Evolutionary conservation across 1,284 basidiomycete species (phyloP), one percentile per base, ranked within the genome.

Genomic region (Heterobasidion parviporum): DNA sequence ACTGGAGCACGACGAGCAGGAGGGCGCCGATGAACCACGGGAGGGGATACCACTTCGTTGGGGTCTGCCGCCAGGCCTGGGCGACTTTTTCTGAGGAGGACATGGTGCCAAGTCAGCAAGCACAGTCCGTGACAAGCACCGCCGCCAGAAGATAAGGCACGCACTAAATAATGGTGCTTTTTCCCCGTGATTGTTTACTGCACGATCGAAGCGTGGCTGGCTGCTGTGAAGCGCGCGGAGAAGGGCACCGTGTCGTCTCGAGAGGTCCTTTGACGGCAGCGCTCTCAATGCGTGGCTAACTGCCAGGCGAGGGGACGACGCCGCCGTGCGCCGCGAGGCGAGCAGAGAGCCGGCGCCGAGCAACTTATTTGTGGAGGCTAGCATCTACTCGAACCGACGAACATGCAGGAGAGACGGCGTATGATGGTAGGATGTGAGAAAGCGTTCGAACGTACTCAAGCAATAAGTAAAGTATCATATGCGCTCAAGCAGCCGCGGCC

Each of bases 21-120:
- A 95, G 79, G 2, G 92, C 94, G 44, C 94, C 94, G 36, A 97
- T 86, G 14, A 92, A 91, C 58, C 98, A 75, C 14, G 96, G 96
- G 48, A 99, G 82, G 8, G 96, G 95, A 63, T 94, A 95, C 96
- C 96, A 99, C 70, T 86, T 91, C 53, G 90, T 93, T 1, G 92
- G 93, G 0, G 95, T 97, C 62, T 86, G 78, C 3, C 79, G 83
- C 94, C 94, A 97, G 26, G 92, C 93, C 60, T 82, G 68, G 45
- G 73, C 71, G 9, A 86, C 69, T 38, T 79, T 72, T 59, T 70
- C 79, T 76, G 68, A 20, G 33, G 54, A 52, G 18, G 52, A 20
- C 48, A 59, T 54, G 53, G 26, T 26, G 41, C 6, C 33, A 56
- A 41, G 45, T 36, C 20, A 50, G 26, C n/a, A 41, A 41, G 38